Evolutionary conservation across 805 yeast genomes (phyloP), one percentile per base, ranked within the genome.

Genomic region (Candida berthetii): DNA sequence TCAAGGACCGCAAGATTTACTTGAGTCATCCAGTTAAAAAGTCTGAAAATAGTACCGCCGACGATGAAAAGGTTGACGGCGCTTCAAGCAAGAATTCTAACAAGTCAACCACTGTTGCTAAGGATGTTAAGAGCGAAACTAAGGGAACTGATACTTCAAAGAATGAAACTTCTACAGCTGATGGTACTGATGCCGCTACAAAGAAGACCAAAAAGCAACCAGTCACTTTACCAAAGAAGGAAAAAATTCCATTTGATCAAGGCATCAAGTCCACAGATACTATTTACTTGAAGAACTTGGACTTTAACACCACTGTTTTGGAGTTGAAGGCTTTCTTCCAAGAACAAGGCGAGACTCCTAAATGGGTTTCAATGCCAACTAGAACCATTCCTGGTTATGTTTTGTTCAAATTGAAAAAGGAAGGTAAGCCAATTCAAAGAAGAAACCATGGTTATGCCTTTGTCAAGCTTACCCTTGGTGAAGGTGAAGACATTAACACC

Each of bases 391-490:
- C 81, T 15, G 59, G 54, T 38, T 61, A 60, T 40, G 52, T 76
- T 20, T 62, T 70, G 46, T 64, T 66, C 53, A 66, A 65, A 48
- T 62, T 73, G 42, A 68, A 66, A 52, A 69, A 64, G 31, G 62
- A 65, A 43, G 74, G 76, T 37, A 67, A 71, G 46, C 63, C 62
- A 46, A 63, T 76, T 42, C 71, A 65, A 53, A 53, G 49, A 52
- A 77, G 76, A 50, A 59, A 65, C 53, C 76, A 75, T 55, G 89
- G 89, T 35, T 77, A 76, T 59, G 85, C 83, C 4, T 80, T 80
- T 60, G 76, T 77, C 42, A 76, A 69, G 52, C 74, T 80, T 48
- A 33, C 42, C 8, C 31, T 55, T 35, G 48, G 44, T 31, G 55
- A 49, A 13, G 57, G 53, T 34, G 69, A 76, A 38, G 64, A 69